Evolutionary conservation across 495 filamentous ascomycete species (phyloP).

Genomic region (Pyronema omphalodes): DNA sequence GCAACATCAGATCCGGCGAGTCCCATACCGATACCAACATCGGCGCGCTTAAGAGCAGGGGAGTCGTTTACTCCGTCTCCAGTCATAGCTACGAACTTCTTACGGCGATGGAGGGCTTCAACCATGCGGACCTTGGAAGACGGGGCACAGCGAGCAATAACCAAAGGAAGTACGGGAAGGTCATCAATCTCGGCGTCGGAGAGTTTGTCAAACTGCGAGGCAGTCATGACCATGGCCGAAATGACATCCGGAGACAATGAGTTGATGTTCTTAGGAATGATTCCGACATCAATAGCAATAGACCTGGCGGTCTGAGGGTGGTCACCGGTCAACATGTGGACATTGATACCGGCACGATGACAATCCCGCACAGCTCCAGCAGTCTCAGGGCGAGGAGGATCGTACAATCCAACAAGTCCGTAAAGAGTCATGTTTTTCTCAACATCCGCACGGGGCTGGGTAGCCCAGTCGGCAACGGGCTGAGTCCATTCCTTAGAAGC

Average conservation of each 20-base stretch:
- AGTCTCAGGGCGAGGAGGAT: conserved; percentile 33
- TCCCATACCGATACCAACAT: conserved; percentile 68
- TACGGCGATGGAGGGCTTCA: conserved; percentile 46
- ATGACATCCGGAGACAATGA: conserved; percentile 35
- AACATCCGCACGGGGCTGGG: conserved; percentile 35
- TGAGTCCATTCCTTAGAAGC: conserved; percentile 32
- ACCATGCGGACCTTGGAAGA: conserved; percentile 55
- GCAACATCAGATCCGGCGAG: conserved; percentile 55
- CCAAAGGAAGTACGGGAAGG: conserved; percentile 43
- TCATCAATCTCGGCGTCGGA: conserved; percentile 41
- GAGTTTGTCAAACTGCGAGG: conserved; percentile 42
- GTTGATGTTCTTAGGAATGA: conserved; percentile 39
- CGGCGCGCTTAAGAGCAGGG: conserved; percentile 51
- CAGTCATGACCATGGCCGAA: conserved; percentile 48
- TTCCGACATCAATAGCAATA: conserved; percentile 48
- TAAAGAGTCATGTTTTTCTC: conserved; percentile 38
- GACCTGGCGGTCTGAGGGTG: conserved; percentile 46
- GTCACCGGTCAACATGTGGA: conserved; percentile 59
- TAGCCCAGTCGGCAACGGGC: conserved; percentile 24
- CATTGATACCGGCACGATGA: conserved; percentile 48
- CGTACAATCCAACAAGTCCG: conserved; percentile 45
- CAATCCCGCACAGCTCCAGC: conserved; percentile 38
- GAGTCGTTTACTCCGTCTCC: conserved; percentile 70
- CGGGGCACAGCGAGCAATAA: conserved; percentile 52
- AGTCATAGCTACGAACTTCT: conserved; percentile 50